Conservation (phyloP, 805 yeast species). For the Kuraishia capsulata region DNA sequence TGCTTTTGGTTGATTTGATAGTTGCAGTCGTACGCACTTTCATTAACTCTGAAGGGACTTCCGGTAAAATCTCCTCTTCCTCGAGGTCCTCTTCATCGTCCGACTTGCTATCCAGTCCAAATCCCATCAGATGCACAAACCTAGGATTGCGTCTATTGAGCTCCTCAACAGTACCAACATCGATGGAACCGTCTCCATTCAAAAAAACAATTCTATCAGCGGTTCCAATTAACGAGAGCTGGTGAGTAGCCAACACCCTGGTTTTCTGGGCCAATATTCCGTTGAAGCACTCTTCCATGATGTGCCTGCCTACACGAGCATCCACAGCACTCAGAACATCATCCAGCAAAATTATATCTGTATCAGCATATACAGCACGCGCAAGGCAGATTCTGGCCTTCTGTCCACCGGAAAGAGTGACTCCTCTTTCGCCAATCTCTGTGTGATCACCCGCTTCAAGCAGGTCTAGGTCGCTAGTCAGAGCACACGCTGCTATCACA, state of each 20-base stretch:
- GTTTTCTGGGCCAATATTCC: conserved; percentile 51
- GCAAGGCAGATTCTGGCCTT: conserved; percentile 77
- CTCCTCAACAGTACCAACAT: conserved; percentile 52
- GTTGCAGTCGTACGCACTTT: conserved; percentile 11
- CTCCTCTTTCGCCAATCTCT: conserved; percentile 81
- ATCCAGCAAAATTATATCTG: conserved; percentile 62
- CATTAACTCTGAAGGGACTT: conserved; percentile 4
- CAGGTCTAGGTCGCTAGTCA: conserved; percentile 54
- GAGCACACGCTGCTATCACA: conserved; percentile 57
- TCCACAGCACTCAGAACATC: conserved; percentile 83
- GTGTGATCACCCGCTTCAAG: conserved; percentile 72
- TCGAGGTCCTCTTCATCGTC: conserved; percentile 26
- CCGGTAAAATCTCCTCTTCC: conserved; percentile 14
- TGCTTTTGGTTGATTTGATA: no score
- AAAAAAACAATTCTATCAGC: conserved; percentile 66
- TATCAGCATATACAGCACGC: conserved; percentile 64
- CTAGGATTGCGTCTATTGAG: conserved; percentile 32
- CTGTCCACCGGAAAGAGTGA: conserved; percentile 81
- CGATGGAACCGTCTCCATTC: conserved; percentile 51
- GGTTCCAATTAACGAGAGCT: conserved; percentile 53
- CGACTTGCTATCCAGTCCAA: conserved; percentile 18
- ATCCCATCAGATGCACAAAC: conserved; percentile 45
- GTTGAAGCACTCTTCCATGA: conserved; percentile 58
- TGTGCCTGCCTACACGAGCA: conserved; percentile 77
- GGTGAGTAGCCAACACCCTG: conserved; percentile 75